Percentiles rank a stretch among this genome's conserved stretches.
Evolutionary conservation across 257 asterid genomes (phyloP).

Genomic region (Nyctanthes arbortristis): DNA sequence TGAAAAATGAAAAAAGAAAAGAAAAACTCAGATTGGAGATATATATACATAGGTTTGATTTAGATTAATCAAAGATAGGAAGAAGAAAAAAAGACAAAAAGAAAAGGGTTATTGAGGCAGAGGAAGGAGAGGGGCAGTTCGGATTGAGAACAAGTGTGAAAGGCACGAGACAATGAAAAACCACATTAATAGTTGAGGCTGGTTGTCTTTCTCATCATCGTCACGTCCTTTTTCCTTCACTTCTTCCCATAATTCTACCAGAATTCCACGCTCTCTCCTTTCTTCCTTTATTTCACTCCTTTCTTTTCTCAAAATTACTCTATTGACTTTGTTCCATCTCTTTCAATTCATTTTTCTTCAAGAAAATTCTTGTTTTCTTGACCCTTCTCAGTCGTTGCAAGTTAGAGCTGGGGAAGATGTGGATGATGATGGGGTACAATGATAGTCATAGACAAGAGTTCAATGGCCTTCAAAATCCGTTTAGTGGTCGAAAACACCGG

Average conservation of each 20-base stretch:
- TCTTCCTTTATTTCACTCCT: slow-evolving; percentile 5
- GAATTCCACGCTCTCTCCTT: slow-evolving; percentile 57
- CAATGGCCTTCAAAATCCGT: slow-evolving; percentile 51
- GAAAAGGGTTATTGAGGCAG: slow-evolving; percentile 25
- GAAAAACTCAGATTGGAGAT: too few species aligned
- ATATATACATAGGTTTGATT: too few species aligned
- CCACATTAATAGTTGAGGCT: slow-evolving; percentile 70
- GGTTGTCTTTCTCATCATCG: slow-evolving; percentile 93
- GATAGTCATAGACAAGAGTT: slow-evolving; percentile 69
- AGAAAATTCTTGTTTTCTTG: too few species aligned
- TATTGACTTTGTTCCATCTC: slow-evolving; percentile 26
- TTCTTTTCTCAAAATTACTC: not conserved
- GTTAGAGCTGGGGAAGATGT: too few species aligned
- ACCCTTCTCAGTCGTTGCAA: too few species aligned
- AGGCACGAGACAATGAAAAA: slow-evolving; percentile 55
- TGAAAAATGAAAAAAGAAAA: too few species aligned
- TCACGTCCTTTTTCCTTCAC: slow-evolving; percentile 85
- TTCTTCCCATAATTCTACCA: slow-evolving; percentile 51
- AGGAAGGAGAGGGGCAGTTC: slow-evolving; percentile 60
- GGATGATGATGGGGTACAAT: slow-evolving; percentile 96
- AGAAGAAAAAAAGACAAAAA: slow-evolving; percentile 20
- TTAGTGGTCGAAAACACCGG: slow-evolving; percentile 54
- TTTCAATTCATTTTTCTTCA: slow-evolving; percentile 37
- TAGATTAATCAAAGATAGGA: too few species aligned
- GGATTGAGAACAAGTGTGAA: slow-evolving; percentile 93